Conservation (phyloP, 495 filamentous ascomycete genomes). For the Pyrenula aspistea region DNA sequence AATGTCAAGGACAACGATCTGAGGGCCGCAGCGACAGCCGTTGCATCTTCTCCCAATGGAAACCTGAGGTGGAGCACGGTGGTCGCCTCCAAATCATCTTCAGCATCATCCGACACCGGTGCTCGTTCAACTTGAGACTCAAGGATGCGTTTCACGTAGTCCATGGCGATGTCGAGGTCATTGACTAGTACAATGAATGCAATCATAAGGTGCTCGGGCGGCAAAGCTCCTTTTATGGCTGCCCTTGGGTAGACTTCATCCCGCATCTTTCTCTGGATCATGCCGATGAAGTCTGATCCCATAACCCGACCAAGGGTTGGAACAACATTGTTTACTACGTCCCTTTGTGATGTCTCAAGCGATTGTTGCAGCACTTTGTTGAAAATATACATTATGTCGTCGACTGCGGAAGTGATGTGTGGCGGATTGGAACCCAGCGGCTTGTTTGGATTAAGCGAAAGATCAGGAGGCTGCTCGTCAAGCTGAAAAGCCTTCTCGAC, state of each 20-base stretch:
- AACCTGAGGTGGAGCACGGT: conserved; percentile 50
- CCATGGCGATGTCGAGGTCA: conserved; percentile 79
- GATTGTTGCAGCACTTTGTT: conserved; percentile 80
- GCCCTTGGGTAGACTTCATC: conserved; percentile 83
- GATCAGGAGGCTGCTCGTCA: conserved; percentile 78
- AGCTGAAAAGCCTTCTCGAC: conserved; percentile 97
- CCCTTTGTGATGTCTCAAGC: conserved; percentile 69
- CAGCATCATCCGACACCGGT: conserved; percentile 10
- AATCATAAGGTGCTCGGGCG: conserved; percentile 73
- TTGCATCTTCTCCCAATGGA: conserved; percentile 63
- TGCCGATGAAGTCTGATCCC: conserved; percentile 84
- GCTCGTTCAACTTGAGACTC: conserved; percentile 40
- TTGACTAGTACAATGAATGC: conserved; percentile 88
- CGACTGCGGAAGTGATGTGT: conserved; percentile 88
- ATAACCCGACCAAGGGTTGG: conserved; percentile 77
- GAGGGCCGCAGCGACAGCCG: conserved; percentile 52
- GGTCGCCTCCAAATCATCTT: conserved; percentile 7
- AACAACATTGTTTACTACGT: conserved; percentile 63
- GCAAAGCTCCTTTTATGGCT: conserved; percentile 59
- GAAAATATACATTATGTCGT: conserved; percentile 99
- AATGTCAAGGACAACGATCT: conserved; percentile 59
- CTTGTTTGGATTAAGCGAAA: conserved; percentile 60
- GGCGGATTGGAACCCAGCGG: conserved; percentile 62
- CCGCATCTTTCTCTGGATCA: conserved; percentile 95
- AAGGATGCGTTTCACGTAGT: conserved; percentile 83